Evolutionary conservation across 1,284 basidiomycete species (phyloP), one percentile per base, ranked within the genome.

Genomic region (Cutaneotrichosporon curvatum): DNA sequence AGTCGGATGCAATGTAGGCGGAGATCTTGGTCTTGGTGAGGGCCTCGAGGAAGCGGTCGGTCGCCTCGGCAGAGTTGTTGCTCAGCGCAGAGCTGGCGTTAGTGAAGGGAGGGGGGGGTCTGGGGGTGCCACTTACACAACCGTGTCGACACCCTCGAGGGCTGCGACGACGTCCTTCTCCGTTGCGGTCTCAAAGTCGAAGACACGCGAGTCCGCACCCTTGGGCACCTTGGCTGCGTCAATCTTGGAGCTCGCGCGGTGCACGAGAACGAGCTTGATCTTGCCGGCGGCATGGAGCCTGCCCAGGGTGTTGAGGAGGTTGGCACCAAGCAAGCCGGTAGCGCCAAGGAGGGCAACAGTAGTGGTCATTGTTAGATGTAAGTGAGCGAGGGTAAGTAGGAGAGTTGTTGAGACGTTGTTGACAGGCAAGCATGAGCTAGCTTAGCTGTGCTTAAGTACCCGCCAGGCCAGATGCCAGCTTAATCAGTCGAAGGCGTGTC

Each of bases 1-100:
- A 55, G 47, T 51, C 45, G 21, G 53, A 55, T 2, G 53, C 50
- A 8, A 55, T 20, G 36, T 40, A 55, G 2, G 35, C 40, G n/a
- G 20, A 22, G 18, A 51, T 41, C 6, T 19, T 36, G 18, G 20
- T 18, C 35, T 36, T 37, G 23, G 30, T 19, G 43, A 43, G 37
- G 8, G 38, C 11, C 1, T 43, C 43, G 30, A 55, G 23, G 25
- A 28, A 28, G 25, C 25, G 25, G 25, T 28, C 25, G 7, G 25
- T 28, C 8, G 35, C 41, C 8, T 40, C 38, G 7, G 30, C n/a
- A 0, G 43, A 18, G 20, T 34, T 37, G 33, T 48, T 37, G 40
- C 37, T 34, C 9, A 33, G 16, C 9, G 52, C 46, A 5, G 45
- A 48, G 31, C 35, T 37, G 36, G 14, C 9, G 43, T 38, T 10